A percentile compares a stretch with the other conserved stretches of the same genome.
These are phyloP conservation scores for Zarea fungicola DNA, from an alignment of 2,329 filamentous ascomycete species.

Conservation along the genomic window DNA sequence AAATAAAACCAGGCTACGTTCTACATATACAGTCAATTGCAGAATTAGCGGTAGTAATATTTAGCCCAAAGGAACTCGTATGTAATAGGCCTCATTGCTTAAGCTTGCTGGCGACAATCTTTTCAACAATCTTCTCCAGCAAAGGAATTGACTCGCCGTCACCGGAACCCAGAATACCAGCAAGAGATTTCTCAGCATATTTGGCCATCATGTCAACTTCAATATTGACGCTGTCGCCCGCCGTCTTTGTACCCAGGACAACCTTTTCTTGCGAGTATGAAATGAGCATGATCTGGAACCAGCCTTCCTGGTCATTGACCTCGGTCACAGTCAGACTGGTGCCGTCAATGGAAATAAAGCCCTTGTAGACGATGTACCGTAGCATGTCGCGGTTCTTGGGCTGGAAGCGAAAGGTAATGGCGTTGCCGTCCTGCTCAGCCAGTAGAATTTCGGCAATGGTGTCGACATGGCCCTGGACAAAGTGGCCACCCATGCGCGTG, in stretches of 20 bases:
- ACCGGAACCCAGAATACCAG: conserved; percentile 58
- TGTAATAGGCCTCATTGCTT: no score
- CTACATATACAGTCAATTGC: not conserved
- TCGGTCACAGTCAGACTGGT: conserved; percentile 88
- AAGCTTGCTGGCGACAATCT: conserved; percentile 64
- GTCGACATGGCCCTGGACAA: conserved; percentile 97
- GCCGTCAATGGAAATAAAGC: conserved; percentile 89
- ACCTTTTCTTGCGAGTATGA: conserved; percentile 93
- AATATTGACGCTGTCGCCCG: conserved; percentile 80
- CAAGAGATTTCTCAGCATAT: conserved; percentile 85
- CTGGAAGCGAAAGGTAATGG: conserved; percentile 76
- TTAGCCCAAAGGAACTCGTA: no score
- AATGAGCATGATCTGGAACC: conserved; percentile 97
- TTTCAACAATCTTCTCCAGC: conserved; percentile 67
- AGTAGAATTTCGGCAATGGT: conserved; percentile 72
- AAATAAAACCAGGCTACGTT: no score
- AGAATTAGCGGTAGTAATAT: no score
- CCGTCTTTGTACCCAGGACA: conserved; percentile 70
- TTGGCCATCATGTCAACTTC: conserved; percentile 88
- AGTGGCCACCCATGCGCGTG: conserved; percentile 96
- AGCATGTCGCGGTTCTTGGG: conserved; percentile 66
- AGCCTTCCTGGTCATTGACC: conserved; percentile 72
- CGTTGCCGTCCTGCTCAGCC: conserved; percentile 79
- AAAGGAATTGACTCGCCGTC: conserved; percentile 49
- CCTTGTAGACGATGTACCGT: conserved; percentile 91